Conservation (phyloP, 2,329 filamentous ascomycete genomes). For the Emmonsiellopsis sp. region DNA sequence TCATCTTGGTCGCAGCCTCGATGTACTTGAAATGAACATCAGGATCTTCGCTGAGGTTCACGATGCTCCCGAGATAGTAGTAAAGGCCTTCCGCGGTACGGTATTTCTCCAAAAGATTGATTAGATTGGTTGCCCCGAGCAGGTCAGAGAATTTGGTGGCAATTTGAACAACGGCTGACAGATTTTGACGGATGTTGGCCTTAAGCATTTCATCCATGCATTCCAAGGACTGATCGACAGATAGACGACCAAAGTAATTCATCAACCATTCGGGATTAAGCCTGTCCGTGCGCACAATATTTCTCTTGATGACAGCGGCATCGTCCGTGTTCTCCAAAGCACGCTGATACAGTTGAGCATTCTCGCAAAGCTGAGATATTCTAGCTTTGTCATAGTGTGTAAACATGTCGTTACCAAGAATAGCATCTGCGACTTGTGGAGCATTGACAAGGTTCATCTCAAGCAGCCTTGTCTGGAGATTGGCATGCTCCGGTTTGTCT, state of each 20-base stretch:
- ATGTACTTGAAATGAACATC: constrained; percentile 99
- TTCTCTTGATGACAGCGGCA: constrained; percentile 79
- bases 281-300: constrained; percentile 72
- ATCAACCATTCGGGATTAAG: constrained; percentile 87
- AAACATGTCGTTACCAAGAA: constrained; percentile 97
- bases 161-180: constrained; percentile 89
- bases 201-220: constrained; percentile 96
- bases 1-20: constrained; percentile 88
- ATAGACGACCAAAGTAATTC: constrained; percentile 86
- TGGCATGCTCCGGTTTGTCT: constrained; percentile 86
- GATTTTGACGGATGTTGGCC: constrained; percentile 90
- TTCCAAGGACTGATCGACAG: constrained; percentile 88
- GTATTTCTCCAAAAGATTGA: constrained; percentile 95
- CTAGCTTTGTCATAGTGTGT: constrained; percentile 88
- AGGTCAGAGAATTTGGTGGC: constrained; percentile 97
- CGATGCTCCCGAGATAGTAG: constrained; percentile 96
- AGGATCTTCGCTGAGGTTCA: constrained; percentile 89
- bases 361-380: constrained; percentile 85
- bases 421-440: constrained; percentile 94
- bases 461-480: constrained; percentile 84
- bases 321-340: constrained; percentile 95
- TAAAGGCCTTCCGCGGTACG: constrained; percentile 94
- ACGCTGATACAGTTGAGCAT: constrained; percentile 76
- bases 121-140: constrained; percentile 74
- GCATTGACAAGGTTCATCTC: constrained; percentile 98